Base-by-base conservation (phyloP, 768 basidiomycete species). In the Boletus tomentosulus region DNA sequence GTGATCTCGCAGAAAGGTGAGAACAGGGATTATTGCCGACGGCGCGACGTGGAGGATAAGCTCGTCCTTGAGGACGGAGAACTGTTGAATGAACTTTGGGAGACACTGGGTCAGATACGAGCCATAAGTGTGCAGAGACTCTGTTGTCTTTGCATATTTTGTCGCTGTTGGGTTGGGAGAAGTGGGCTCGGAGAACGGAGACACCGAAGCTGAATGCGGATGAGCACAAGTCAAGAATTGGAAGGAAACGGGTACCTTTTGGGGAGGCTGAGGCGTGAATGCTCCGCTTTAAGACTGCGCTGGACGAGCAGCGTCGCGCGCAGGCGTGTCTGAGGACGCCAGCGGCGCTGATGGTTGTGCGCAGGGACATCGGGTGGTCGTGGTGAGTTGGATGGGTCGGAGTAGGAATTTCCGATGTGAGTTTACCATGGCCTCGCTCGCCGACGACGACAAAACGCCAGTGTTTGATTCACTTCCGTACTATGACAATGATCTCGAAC, bases 21-120 rank as follows among this genome's bases (percentile, higher is more conserved):
- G 78, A 47, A 92, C 86, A 19, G 92, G 94, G 42, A 92, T 70
- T 67, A 97, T 75, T 52, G 81, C 91, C 34, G 84, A 78, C 16
- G 96, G 96, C 0, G 86, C 78, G 70, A 87, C 78, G 76, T 98
- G 95, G 50, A 98, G 79, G 25, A 89, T 86, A 56, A 98, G 78
- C 71, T 98, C 97, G 71, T 98, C 97, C 78, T 92, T 92, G 71
- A 92, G 83, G 44, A 98, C 90, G 11, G 92, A 92, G 78, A 96
- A 98, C 72, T 98, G 97, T 73, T 98, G 96, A 67, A 99, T 84
- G 76, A 85, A 97, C 76, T 97, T 98, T 50, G 96, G 96, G 24
- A 98, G 84, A 67, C 89, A 92, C 66, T 95, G 90, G 47, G 81
- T 86, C 63, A 98, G 79, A 74, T 97, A 98, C 52, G 94, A 89